Evolutionary conservation across 805 yeast genomes (phyloP).

Genomic region (Tanozyma kutaoensis): DNA sequence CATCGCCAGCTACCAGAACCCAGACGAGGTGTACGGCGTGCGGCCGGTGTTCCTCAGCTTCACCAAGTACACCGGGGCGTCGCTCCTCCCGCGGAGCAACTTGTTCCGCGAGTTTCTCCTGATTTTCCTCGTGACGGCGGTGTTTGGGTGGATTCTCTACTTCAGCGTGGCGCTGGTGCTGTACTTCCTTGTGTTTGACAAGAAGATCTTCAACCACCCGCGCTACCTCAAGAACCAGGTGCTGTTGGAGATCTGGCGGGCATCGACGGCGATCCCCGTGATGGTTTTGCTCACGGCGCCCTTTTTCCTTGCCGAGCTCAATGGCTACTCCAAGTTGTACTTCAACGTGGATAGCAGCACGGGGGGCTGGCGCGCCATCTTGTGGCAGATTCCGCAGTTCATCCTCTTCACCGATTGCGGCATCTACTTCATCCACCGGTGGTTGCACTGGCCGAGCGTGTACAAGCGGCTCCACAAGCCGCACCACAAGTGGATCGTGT

Average conservation of each 20-base stretch:
- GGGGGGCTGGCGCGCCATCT: slow-evolving; percentile 56
- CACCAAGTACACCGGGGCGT: slow-evolving; percentile 44
- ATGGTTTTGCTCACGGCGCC: slow-evolving; percentile 87
- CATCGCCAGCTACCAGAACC: slow-evolving; percentile 12
- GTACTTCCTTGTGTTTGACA: slow-evolving; percentile 71
- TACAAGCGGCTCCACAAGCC: slow-evolving; percentile 89
- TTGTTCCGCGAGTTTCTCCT: slow-evolving; percentile 58
- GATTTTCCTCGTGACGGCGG: slow-evolving; percentile 51
- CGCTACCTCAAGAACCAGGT: slow-evolving; percentile 91
- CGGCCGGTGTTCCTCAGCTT: slow-evolving; percentile 42
- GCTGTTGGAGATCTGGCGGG: slow-evolving; percentile 68
- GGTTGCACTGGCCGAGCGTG: slow-evolving; percentile 84
- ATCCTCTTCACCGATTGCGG: slow-evolving; percentile 90
- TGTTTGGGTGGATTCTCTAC: slow-evolving; percentile 84
- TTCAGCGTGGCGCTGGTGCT: slow-evolving; percentile 64
- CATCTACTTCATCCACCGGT: slow-evolving; percentile 82
- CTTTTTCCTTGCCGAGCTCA: slow-evolving; percentile 75
- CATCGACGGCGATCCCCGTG: slow-evolving; percentile 68
- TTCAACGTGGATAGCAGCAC: slow-evolving; percentile 45
- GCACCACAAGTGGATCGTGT: slow-evolving; percentile 98
- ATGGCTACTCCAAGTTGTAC: slow-evolving; percentile 74
- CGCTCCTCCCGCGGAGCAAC: slow-evolving; percentile 62
- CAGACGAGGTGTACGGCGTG: slow-evolving; percentile 42
- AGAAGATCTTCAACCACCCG: slow-evolving; percentile 88
- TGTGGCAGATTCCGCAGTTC: slow-evolving; percentile 62